Percentiles rank a stretch among this genome's conserved stretches.
phyloP scores from a whole-genome alignment of 2,329 filamentous ascomycete genomes.

The Scopulariopsis brevicaulis region DNA sequence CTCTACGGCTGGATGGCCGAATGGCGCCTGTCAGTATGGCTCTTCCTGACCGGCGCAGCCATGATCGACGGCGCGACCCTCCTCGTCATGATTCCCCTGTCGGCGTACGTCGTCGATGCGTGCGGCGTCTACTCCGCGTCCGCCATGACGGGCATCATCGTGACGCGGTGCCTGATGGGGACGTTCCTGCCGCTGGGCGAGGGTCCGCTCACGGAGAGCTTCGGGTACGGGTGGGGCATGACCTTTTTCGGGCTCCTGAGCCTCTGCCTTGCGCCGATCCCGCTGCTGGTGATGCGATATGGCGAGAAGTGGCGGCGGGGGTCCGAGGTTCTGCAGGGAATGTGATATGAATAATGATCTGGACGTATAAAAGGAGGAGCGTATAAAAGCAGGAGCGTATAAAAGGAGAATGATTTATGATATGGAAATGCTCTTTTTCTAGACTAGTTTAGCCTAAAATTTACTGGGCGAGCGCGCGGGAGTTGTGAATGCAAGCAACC shows the following conservation, averaged over 20 bases:
- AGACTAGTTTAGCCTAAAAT: too few species aligned
- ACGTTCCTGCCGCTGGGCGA: conserved; percentile 43
- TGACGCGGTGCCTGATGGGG: conserved; percentile 40
- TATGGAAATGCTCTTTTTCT: too few species aligned
- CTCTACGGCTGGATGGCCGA: conserved; percentile 41
- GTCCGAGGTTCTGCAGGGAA: neutral
- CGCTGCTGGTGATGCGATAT: conserved; percentile 35
- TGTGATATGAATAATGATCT: neutral
- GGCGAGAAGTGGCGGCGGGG: conserved; percentile 29
- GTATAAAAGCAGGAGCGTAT: too few species aligned
- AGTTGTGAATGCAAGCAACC: too few species aligned
- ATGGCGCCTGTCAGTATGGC: conserved; percentile 23
- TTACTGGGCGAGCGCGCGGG: too few species aligned
- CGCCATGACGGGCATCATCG: conserved; percentile 44
- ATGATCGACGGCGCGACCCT: conserved; percentile 33
- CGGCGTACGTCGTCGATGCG: conserved; percentile 45
- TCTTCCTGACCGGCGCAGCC: conserved; percentile 29
- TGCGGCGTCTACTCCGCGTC: conserved; percentile 44
- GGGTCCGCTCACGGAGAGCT: conserved; percentile 29
- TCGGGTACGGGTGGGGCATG: conserved; percentile 42
- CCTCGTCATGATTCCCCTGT: conserved; percentile 35
- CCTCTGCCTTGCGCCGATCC: conserved; percentile 35
- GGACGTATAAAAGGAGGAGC: neutral
- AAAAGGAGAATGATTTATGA: too few species aligned
- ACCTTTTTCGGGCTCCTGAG: conserved; percentile 28